Evolutionary conservation across 2,329 filamentous ascomycete species (phyloP), one percentile per base, ranked within the genome.

Genomic region (Aspergillus brasiliensis): DNA sequence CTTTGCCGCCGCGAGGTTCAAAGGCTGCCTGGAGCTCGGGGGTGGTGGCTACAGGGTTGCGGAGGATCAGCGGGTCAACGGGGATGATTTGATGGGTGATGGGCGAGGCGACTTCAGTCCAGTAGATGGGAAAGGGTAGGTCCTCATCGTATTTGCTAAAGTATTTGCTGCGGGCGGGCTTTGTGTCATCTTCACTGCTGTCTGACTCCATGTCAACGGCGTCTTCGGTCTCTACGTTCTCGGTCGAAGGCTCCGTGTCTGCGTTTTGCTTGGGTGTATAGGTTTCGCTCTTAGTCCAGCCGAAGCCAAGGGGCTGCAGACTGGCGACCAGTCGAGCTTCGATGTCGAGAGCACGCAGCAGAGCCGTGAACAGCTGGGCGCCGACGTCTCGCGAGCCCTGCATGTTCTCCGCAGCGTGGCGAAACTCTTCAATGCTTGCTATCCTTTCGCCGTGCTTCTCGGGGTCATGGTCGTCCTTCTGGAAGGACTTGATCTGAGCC

Each of bases 71-170:
- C 0, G 91, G 83, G 59, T 97, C 93, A 2, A 97, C 89, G 0
- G 92, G 84, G 8, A 95, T 83, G 58, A 90, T 92, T 51, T 86
- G 91, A 56, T 91, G 86, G 0, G 91, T 94, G 3, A 91, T 82
- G 2, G 92, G 90, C 0, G 93, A 97, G 2, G 95, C 81, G 2
- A 91, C 89, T 74, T 99, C 95, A 0, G 90, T 90, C 95, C 95
- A 99, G 74, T 98, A 98, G 53, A 91, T 89, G 1, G 95, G 93
- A 65, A 89, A 95, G 2, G 88, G 86, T 27, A 97, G 81, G 66
- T 96, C 92, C 19, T 83, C 82, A 67, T 96, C 92, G 67, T 88
- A 91, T 38, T 56, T 83, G 81, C 82, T 51, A 70, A 72, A 6
- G 67, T 69, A 40, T 74, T 76, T 65, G 77, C 83, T 74, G 63